Conservation (phyloP, 352 stramenopile species). For the Globisporangium paroecandrum region DNA sequence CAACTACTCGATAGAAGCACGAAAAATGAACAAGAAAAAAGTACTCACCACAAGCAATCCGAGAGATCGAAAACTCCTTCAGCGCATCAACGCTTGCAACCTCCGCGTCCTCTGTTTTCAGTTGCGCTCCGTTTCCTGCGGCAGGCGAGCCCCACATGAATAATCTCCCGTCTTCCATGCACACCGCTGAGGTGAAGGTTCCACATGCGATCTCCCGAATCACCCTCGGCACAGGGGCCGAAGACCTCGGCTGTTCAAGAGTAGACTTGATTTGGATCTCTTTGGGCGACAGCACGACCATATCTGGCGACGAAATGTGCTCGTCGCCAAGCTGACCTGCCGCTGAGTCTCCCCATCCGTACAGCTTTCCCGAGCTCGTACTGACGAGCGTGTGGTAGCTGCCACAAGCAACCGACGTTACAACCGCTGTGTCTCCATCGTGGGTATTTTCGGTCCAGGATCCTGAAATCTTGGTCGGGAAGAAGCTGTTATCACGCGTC, state of each 20-base stretch:
- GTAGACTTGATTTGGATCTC: constrained; percentile 32
- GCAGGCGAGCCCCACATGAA: constrained; percentile 70
- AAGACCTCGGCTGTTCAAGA: constrained; percentile 11
- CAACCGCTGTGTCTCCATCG: constrained; percentile 8
- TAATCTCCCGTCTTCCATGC: constrained; percentile 49
- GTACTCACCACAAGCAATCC: constrained; percentile 62
- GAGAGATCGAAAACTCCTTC: constrained; percentile 42
- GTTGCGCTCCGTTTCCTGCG: constrained; percentile 57
- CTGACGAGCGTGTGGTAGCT: constrained; percentile 72
- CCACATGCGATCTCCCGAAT: constrained; percentile 54
- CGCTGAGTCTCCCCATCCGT: constrained; percentile 75
- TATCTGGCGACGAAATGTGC: constrained; percentile 37
- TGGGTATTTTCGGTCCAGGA: constrained; percentile 23
- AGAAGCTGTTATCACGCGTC: constrained; percentile 50
- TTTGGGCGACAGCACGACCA: constrained; percentile 53
- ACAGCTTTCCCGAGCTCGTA: constrained; percentile 48
- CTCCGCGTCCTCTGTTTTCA: constrained; percentile 51
- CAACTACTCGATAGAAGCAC: neutral
- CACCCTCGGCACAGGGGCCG: neutral
- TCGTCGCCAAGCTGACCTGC: constrained; percentile 66
- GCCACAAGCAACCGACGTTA: constrained; percentile 57
- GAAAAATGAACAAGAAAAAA: neutral
- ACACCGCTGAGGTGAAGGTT: constrained; percentile 60
- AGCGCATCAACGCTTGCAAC: constrained; percentile 40
- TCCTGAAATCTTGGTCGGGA: constrained; percentile 35